phyloP scores from a whole-genome alignment of 1,139 yeast species.

The Candida mesenterica region DNA sequence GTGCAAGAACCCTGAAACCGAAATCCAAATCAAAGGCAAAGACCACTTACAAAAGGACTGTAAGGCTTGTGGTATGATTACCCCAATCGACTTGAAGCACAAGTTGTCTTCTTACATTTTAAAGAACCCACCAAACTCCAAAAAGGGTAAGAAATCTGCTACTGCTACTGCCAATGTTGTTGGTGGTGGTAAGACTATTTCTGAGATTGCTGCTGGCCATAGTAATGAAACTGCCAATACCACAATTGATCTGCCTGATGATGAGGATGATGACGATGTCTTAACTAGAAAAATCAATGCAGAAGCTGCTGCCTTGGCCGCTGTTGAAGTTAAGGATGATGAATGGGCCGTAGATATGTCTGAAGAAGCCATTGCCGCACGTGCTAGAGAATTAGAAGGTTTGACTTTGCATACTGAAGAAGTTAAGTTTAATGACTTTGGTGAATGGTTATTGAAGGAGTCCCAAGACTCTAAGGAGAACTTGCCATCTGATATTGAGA shows the following conservation, averaged over 20 bases:
- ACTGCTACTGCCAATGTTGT: conserved; percentile 90
- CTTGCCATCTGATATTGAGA: conserved; percentile 82
- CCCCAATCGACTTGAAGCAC: conserved; percentile 81
- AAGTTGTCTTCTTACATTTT: conserved; percentile 82
- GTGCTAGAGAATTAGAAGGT: conserved; percentile 85
- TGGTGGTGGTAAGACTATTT: conserved; percentile 81
- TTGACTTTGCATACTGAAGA: conserved; percentile 42
- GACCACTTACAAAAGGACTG: conserved; percentile 86
- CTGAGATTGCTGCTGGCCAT: conserved; percentile 69
- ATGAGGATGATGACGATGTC: conserved; percentile 69
- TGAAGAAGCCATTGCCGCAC: conserved; percentile 91
- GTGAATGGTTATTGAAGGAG: conserved; percentile 76
- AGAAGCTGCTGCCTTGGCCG: conserved; percentile 70
- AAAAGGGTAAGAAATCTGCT: conserved; percentile 68
- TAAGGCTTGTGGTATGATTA: conserved; percentile 96
- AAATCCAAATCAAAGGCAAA: conserved; percentile 75
- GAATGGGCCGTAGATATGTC: conserved; percentile 99
- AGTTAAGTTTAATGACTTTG: conserved; percentile 69
- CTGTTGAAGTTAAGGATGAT: conserved; percentile 73
- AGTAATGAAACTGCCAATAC: conserved; percentile 36
- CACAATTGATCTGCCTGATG: conserved; percentile 32
- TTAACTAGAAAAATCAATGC: conserved; percentile 79
- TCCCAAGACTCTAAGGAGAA: conserved; percentile 54
- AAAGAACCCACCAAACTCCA: conserved; percentile 82
- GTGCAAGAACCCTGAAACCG: conserved; percentile 98